Evolutionary conservation across 2,329 filamentous ascomycete genomes (phyloP).

Genomic region (Dothideomycetes sp.): DNA sequence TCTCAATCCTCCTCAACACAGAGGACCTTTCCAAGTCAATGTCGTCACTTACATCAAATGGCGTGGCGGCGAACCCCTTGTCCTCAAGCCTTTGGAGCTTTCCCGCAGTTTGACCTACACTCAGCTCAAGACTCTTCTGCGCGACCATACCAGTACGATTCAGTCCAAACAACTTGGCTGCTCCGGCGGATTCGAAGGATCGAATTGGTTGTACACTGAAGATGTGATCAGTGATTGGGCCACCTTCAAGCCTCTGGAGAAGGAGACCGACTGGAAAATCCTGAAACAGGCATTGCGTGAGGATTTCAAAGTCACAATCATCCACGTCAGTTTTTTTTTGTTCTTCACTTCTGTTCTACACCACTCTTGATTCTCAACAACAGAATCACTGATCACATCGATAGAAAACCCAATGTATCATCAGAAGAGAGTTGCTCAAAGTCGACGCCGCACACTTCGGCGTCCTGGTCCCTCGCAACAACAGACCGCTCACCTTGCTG

Average conservation of each 20-base stretch:
- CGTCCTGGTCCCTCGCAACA: background rate
- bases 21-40: background rate
- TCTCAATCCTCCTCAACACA: too few species aligned
- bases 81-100: background rate
- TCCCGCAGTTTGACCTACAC: background rate
- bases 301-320: background rate
- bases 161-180: background rate
- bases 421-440: background rate
- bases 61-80: background rate
- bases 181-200: background rate
- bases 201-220: background rate
- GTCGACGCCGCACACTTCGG: too few species aligned
- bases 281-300: background rate
- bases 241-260: background rate
- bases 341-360: background rate
- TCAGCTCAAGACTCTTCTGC: background rate
- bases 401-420: too few species aligned
- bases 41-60: background rate
- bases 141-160: background rate
- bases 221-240: background rate
- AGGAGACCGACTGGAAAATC: background rate
- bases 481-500: background rate
- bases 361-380: background rate
- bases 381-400: background rate
- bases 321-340: conserved; percentile 4